Evolutionary conservation across 2,329 filamentous ascomycete genomes (phyloP).

Genomic region (Aspergillus pseudoglaucus): DNA sequence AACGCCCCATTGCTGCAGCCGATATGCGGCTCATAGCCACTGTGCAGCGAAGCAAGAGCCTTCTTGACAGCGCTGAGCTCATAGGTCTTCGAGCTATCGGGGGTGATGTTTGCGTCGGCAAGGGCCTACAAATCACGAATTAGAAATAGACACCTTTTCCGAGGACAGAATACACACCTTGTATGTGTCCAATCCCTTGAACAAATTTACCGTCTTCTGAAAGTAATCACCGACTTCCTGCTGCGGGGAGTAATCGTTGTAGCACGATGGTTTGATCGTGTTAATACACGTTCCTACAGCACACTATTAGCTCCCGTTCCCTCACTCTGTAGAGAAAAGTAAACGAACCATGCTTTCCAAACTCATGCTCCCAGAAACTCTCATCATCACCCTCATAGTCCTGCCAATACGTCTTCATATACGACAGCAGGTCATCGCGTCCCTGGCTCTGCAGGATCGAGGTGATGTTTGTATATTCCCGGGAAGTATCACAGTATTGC

Average conservation of each 20-base stretch:
- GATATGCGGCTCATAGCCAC: conserved; percentile 45
- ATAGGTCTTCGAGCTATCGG: conserved; percentile 46
- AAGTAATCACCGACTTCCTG: conserved; percentile 56
- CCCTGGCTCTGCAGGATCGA: conserved; percentile 48
- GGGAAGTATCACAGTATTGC: conserved; percentile 51
- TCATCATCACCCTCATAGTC: conserved; percentile 50
- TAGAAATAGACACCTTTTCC: not conserved
- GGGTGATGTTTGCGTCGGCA: conserved; percentile 49
- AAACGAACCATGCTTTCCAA: conserved; percentile 56
- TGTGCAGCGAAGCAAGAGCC: conserved; percentile 44
- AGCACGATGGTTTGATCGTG: conserved; percentile 60
- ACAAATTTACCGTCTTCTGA: conserved; percentile 48
- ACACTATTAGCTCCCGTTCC: not conserved
- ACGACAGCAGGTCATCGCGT: conserved; percentile 45
- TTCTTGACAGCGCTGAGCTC: conserved; percentile 44
- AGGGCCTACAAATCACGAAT: conserved; percentile 37
- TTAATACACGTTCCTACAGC: conserved; percentile 56
- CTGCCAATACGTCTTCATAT: conserved; percentile 58
- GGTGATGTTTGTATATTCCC: conserved; percentile 53
- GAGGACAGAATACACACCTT: conserved; percentile 24
- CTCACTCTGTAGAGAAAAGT: not conserved
- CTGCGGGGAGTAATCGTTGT: conserved; percentile 48
- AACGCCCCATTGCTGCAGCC: conserved; percentile 44
- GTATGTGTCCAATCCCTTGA: conserved; percentile 52
- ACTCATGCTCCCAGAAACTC: conserved; percentile 64